Percentiles rank a stretch among this genome's conserved stretches.
Evolutionary conservation across 805 yeast species (phyloP).

Genomic region (Henningerozyma blattae): DNA sequence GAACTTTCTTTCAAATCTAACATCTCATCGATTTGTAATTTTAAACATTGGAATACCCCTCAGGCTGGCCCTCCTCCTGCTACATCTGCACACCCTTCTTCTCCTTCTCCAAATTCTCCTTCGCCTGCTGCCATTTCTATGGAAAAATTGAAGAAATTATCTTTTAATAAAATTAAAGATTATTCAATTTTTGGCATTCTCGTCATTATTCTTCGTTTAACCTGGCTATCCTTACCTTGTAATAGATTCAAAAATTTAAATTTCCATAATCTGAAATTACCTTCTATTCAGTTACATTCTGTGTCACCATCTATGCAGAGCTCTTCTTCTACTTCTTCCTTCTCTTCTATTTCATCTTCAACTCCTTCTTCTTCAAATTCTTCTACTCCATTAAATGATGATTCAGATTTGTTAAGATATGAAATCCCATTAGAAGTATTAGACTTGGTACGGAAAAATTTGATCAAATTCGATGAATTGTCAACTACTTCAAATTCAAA

Average conservation of each 20-base stretch:
- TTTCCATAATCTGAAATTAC: slow-evolving; percentile 3
- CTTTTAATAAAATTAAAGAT: slow-evolving; percentile 25
- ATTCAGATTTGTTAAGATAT: slow-evolving; percentile 14
- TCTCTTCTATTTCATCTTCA: too few relatives aligned
- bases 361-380: too few relatives aligned
- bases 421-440: slow-evolving; percentile 21
- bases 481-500: slow-evolving; percentile 24
- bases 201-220: slow-evolving; percentile 38
- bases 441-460: slow-evolving; percentile 17
- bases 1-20: slow-evolving; percentile 31
- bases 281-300: too few relatives aligned
- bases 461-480: slow-evolving; percentile 24
- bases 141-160: slow-evolving; percentile 15
- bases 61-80: too few relatives aligned
- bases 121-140: slow-evolving; percentile 3
- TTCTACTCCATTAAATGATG: slow-evolving; percentile 18
- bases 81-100: too few relatives aligned
- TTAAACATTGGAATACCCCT: slow-evolving; percentile 1
- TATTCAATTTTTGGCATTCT: slow-evolving; percentile 37
- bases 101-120: not conserved
- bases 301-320: too few relatives aligned
- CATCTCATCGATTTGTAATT: slow-evolving; percentile 16
- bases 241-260: slow-evolving; percentile 22
- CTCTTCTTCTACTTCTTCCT: too few relatives aligned
- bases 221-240: slow-evolving; percentile 43